Conservation (phyloP, 345 rosid species). For the Acer campestre region DNA sequence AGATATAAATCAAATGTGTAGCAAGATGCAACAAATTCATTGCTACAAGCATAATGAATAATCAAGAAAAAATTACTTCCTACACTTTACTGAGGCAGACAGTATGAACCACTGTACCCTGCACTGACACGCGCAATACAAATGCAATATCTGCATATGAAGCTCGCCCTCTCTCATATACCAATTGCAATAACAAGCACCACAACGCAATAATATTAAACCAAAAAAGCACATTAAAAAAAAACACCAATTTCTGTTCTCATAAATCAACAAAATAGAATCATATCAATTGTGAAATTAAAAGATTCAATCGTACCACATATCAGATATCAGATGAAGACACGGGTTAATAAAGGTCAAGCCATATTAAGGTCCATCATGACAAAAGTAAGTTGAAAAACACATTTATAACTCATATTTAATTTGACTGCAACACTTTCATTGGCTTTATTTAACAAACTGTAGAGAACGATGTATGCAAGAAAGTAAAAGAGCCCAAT, state of each 20-base stretch:
- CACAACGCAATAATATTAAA: background rate
- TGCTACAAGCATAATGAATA: background rate
- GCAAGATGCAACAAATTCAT: background rate
- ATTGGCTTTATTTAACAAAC: background rate
- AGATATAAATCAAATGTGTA: background rate
- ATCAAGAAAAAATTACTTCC: background rate
- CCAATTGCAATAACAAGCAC: background rate
- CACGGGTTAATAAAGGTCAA: background rate
- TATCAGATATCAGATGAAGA: background rate
- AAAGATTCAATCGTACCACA: background rate
- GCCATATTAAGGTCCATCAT: background rate
- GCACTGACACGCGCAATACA: slow-evolving; percentile 10
- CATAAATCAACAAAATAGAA: background rate
- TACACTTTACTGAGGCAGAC: slow-evolving; percentile 1
- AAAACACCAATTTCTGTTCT: background rate
- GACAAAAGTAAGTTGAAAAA: background rate
- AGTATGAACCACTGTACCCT: slow-evolving; percentile 3
- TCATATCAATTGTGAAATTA: background rate
- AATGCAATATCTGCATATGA: slow-evolving; percentile 6
- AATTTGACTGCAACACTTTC: background rate
- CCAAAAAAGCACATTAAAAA: background rate
- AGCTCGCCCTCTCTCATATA: too few relatives aligned
- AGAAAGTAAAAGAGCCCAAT: slow-evolving; percentile 13
- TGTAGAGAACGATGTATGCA: background rate
- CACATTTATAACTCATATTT: background rate